Percentiles rank a stretch among this genome's conserved stretches.
Evolutionary conservation across 768 basidiomycete genomes (phyloP).

Genomic region (Candolleomyces efflorescens): DNA sequence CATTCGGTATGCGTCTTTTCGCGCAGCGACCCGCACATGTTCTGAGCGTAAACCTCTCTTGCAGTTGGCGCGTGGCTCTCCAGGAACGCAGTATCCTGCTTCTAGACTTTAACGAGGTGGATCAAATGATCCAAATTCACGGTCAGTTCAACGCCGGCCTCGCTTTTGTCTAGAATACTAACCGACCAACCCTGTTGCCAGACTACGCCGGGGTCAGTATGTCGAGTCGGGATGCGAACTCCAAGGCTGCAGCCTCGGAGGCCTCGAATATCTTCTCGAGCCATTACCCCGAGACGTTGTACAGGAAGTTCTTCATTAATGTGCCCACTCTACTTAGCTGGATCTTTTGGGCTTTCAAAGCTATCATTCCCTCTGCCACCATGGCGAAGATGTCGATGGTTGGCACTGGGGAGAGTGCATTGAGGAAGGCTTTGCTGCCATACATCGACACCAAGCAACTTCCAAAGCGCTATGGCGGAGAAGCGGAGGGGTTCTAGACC

Average conservation of each 20-base stretch:
- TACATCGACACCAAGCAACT: conserved; percentile 54
- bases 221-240: conserved; percentile 63
- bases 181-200: conserved; percentile 21
- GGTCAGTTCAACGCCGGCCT: conserved; percentile 30
- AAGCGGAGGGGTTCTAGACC: conserved; percentile 48
- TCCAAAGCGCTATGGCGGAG: conserved; percentile 70
- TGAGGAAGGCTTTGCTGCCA: conserved; percentile 57
- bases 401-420: conserved; percentile 54
- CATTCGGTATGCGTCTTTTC: conserved; percentile 46
- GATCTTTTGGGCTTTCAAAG: conserved; percentile 84
- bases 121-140: conserved; percentile 72
- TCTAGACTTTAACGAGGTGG: conserved; percentile 70
- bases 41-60: conserved; percentile 7
- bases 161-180: neutral
- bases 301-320: conserved; percentile 78
- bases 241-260: conserved; percentile 73
- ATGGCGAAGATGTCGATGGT: conserved; percentile 79
- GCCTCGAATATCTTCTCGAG: conserved; percentile 70
- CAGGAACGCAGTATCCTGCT: conserved; percentile 64
- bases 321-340: conserved; percentile 73
- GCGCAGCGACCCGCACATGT: neutral
- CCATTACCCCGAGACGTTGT: conserved; percentile 81
- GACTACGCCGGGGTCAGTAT: conserved; percentile 75
- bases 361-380: conserved; percentile 67
- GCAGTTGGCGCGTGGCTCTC: conserved; percentile 74